Evolutionary conservation across 2,329 filamentous ascomycete species (phyloP), one percentile per base, ranked within the genome.

Genomic region (Aspergillus niger): DNA sequence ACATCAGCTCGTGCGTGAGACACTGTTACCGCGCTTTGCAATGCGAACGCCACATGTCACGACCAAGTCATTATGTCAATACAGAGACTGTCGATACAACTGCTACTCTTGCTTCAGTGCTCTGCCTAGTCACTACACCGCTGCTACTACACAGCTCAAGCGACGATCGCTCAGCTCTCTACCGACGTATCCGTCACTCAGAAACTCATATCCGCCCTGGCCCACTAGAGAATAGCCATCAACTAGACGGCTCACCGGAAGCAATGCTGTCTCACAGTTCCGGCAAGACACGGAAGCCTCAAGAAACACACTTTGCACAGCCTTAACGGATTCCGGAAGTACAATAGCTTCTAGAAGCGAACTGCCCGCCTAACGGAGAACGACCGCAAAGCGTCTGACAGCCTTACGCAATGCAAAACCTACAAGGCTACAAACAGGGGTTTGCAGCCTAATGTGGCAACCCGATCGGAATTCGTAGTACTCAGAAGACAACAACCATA

Each of bases 301-400:
- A 48, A 32, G 20, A 10, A 17, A 17, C 39, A 47, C 28, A 47
- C 28, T 30, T 30, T 24, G 17, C 41, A 47, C 53, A 43, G 53
- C 39, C 53, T 55, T 55, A 47, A 44, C 26, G 26, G 38, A 11
- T 55, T 24, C 53, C 44, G 20, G 53, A 55, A 44, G 13, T 55
- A 13, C 15, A 20, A 43, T 43, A 10, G 26, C 53, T 55, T 30
- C 53, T 44, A 38, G 41, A 47, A 55, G 53, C 53, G 39, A 26
- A 43, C 30, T 47, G 28, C 53, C 39, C 47, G 26, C 53, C 53
- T 39, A 32, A 53, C 36, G 43, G 20, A 47, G 17, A 43, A 54
- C 15, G 20, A 36, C n/a, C 26, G 30, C 24, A 28, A 3, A 20
- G 26, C 47, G 26, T 30, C 24, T n/a, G 28, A 30, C 39, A 55